Conservation (phyloP, 176 grass and related monocot species). For the Aegilops bicornis region DNA sequence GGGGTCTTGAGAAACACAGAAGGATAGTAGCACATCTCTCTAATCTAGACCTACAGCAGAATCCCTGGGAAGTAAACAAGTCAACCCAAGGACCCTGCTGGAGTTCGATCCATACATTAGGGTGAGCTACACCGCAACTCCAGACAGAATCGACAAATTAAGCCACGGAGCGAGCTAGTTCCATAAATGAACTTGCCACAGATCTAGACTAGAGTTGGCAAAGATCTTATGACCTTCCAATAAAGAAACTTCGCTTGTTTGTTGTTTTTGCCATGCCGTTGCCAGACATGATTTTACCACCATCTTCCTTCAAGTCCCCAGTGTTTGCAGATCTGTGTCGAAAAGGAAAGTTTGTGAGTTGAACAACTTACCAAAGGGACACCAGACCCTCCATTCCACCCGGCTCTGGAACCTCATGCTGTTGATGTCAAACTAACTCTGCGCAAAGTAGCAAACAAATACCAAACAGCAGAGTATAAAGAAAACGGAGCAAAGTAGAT, state of each 20-base stretch:
- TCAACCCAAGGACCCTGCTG: not conserved
- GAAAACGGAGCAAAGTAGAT: constrained; percentile 52
- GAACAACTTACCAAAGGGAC: constrained; percentile 51
- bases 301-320: not conserved
- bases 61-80: constrained; percentile 8
- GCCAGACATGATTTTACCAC: constrained; percentile 20
- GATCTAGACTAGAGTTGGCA: not conserved
- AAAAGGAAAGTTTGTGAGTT: constrained; percentile 55
- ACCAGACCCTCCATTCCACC: constrained; percentile 17
- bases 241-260: not conserved
- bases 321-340: constrained; percentile 45
- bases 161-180: not conserved
- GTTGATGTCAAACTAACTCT: constrained; percentile 72
- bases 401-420: constrained; percentile 38
- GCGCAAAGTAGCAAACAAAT: constrained; percentile 48
- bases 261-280: constrained; percentile 17
- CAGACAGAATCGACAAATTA: not conserved
- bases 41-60: constrained; percentile 43
- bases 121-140: not conserved
- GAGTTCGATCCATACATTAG: constrained; percentile 22
- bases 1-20: not conserved
- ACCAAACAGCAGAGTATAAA: constrained; percentile 70
- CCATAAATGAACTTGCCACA: not conserved
- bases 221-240: not conserved
- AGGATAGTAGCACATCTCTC: not conserved